Percentiles rank a stretch among this genome's conserved stretches.
These are phyloP conservation scores for Ascodesmis nigricans DNA, from an alignment of 495 filamentous ascomycete genomes.

Conservation along the genomic window DNA sequence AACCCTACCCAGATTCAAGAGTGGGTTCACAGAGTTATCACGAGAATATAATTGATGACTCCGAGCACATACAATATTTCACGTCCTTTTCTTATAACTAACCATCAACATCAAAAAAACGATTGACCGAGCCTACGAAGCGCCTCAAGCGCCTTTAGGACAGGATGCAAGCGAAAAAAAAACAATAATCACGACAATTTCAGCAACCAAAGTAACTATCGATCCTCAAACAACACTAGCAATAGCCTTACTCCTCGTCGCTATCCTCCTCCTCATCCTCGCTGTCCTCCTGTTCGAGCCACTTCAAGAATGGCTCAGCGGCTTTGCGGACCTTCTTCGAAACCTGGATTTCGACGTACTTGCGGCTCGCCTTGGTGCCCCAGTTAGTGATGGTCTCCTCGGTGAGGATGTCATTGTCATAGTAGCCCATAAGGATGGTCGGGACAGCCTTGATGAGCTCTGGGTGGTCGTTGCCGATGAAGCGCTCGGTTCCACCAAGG, in stretches of 20 bases:
- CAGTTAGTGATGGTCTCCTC: conserved; percentile 80
- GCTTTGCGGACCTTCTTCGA: conserved; percentile 94
- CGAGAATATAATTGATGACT: too few relatives aligned
- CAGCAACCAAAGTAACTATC: too few relatives aligned
- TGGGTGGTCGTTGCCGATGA: conserved; percentile 62
- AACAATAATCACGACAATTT: too few relatives aligned
- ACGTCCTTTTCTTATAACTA: too few relatives aligned
- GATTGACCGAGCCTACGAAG: too few relatives aligned
- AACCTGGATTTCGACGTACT: conserved; percentile 71
- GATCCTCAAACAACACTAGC: too few relatives aligned
- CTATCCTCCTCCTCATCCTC: conserved; percentile 45
- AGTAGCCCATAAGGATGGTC: conserved; percentile 67
- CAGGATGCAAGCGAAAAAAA: too few relatives aligned
- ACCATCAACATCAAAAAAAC: too few relatives aligned
- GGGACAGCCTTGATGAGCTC: conserved; percentile 58
- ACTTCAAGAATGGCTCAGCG: conserved; percentile 77
- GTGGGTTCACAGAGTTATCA: too few relatives aligned
- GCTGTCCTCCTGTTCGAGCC: conserved; percentile 79
- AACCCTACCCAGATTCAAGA: too few relatives aligned
- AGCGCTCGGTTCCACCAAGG: conserved; percentile 88
- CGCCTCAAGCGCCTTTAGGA: too few relatives aligned
- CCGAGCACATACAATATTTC: too few relatives aligned
- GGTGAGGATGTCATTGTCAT: conserved; percentile 63
- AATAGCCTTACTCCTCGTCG: conserved; percentile 5
- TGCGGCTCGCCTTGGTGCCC: conserved; percentile 89